These are phyloP conservation scores for Cyathus striatus DNA, from an alignment of 768 basidiomycete genomes.

Conservation along the genomic window DNA sequence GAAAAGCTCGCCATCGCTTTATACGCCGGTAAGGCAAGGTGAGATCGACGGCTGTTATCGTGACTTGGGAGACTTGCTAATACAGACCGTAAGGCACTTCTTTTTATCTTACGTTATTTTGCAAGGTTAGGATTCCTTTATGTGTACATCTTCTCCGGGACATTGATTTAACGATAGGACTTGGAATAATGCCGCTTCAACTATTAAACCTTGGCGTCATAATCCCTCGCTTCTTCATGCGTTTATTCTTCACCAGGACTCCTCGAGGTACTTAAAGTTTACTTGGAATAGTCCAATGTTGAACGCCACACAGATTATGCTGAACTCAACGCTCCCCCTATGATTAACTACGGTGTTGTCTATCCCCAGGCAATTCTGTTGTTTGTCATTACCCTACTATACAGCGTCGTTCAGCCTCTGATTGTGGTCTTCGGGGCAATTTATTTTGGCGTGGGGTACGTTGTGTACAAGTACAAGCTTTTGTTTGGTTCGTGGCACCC, in stretches of 20 bases:
- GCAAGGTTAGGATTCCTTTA: conserved; percentile 61
- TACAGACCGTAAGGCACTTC: conserved; percentile 52
- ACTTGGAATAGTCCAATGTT: no score
- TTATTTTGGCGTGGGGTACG: conserved; percentile 93
- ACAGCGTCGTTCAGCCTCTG: conserved; percentile 93
- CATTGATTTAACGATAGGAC: no score
- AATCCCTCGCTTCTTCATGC: conserved; percentile 70
- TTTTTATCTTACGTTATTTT: conserved; percentile 82
- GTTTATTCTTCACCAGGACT: conserved; percentile 78
- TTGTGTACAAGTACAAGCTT: conserved; percentile 98
- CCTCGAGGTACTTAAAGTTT: conserved; percentile 95
- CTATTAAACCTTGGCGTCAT: conserved; percentile 88
- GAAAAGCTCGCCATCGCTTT: conserved; percentile 87
- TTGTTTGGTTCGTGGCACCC: conserved; percentile 67
- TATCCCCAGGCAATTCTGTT: conserved; percentile 96
- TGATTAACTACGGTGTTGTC: conserved; percentile 96
- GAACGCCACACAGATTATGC: conserved; percentile 89
- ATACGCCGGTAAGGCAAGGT: conserved; percentile 72
- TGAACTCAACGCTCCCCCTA: conserved; percentile 94
- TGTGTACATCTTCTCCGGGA: no score
- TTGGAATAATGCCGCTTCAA: conserved; percentile 95
- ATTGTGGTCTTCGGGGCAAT: conserved; percentile 93
- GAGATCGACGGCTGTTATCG: conserved; percentile 5
- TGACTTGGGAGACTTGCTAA: neutral
- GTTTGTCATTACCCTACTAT: conserved; percentile 91